phyloP scores from a whole-genome alignment of 306 rosid species.

The Prosopis cineraria region DNA sequence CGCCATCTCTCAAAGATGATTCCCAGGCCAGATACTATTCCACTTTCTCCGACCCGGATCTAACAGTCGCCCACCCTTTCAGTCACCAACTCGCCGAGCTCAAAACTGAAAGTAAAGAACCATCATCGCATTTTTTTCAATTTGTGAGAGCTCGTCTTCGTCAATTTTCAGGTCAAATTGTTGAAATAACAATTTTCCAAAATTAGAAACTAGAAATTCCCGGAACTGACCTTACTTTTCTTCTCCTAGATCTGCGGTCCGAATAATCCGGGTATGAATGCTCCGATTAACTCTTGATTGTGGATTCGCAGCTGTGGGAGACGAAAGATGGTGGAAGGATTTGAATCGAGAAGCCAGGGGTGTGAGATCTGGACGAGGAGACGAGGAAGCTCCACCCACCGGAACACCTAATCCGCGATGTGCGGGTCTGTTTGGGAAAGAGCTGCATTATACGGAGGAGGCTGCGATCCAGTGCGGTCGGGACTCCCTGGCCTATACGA shows the following conservation, averaged over 20 bases:
- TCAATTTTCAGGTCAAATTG: not conserved
- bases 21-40: not conserved
- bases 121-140: not conserved
- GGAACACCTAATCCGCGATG: not conserved
- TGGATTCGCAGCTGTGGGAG: not conserved
- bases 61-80: not conserved
- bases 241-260: constrained; percentile 9
- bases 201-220: constrained; percentile 26
- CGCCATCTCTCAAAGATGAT: constrained; percentile 57
- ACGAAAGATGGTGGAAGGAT: not conserved
- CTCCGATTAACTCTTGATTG: not conserved
- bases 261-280: not conserved
- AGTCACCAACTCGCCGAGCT: constrained; percentile 17
- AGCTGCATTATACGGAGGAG: not conserved
- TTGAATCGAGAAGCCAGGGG: not conserved
- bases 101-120: constrained; percentile 3
- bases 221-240: constrained; percentile 11
- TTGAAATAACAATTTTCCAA: constrained; percentile 4
- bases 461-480: constrained; percentile 24
- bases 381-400: constrained; percentile 10
- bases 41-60: constrained; percentile 6
- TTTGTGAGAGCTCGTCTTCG: not conserved
- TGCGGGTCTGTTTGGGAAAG: not conserved
- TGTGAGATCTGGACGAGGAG: not conserved
- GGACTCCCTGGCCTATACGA: constrained; percentile 12